These are phyloP conservation scores for Asterochloris erici DNA, from an alignment of 139 green algal species.

Conservation along the genomic window DNA sequence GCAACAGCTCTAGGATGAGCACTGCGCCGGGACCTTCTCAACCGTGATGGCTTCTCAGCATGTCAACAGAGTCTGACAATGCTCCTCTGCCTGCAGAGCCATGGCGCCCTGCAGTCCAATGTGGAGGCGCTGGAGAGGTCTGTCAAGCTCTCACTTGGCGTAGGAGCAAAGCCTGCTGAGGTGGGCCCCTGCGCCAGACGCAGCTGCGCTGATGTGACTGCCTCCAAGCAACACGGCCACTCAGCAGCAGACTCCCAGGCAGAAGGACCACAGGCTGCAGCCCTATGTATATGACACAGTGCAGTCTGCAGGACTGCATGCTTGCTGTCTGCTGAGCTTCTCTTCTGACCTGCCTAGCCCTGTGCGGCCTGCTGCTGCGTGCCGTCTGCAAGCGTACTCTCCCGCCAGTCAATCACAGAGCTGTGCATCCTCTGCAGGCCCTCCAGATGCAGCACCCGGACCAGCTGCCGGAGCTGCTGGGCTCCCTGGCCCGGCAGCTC, in stretches of 20 bases:
- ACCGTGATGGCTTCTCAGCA: no score
- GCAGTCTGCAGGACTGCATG: neutral
- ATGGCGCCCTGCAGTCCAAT: no score
- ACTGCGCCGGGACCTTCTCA: no score
- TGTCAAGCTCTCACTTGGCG: no score
- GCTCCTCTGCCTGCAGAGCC: no score
- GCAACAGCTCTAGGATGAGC: no score
- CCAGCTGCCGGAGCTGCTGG: conserved; percentile 27
- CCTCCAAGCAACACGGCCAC: neutral
- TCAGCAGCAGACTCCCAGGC: conserved; percentile 1
- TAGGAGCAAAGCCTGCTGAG: no score
- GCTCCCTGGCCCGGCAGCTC: neutral
- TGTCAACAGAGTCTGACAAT: no score
- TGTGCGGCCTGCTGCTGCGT: neutral
- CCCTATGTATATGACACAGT: neutral
- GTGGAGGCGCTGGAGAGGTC: no score
- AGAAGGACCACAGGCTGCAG: conserved; percentile 3
- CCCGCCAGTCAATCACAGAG: neutral
- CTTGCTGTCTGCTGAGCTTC: neutral
- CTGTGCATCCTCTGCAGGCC: conserved; percentile 39
- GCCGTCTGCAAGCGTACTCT: neutral
- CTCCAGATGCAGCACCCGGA: conserved; percentile 39
- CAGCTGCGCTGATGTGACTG: neutral
- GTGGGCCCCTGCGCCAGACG: neutral
- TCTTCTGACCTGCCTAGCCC: neutral